Evolutionary conservation across 176 grass and related monocot species (phyloP).

Genomic region (Aegilops umbellulata): DNA sequence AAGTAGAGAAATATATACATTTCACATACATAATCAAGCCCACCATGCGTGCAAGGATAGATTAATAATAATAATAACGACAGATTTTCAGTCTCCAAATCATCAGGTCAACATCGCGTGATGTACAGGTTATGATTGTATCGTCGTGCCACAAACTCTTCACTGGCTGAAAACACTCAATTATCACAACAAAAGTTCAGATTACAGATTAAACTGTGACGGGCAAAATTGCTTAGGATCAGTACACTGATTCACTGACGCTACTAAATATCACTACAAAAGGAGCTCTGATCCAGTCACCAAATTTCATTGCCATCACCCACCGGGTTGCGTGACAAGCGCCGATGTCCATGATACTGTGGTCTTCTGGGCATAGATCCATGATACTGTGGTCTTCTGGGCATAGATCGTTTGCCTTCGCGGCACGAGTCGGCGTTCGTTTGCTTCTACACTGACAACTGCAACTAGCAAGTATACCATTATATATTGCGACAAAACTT

Average conservation of each 20-base stretch:
- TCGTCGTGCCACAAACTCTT: background rate
- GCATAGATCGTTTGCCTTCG: background rate
- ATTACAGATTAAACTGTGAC: background rate
- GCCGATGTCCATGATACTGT: background rate
- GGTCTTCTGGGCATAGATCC: too few species aligned
- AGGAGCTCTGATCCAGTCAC: background rate
- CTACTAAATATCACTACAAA: slow-evolving; percentile 13
- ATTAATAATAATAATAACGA: background rate
- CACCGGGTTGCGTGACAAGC: background rate
- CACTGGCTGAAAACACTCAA: background rate
- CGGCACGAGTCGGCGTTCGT: background rate
- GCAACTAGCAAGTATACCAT: background rate
- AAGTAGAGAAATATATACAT: too few species aligned
- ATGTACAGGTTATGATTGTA: background rate
- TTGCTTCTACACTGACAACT: background rate
- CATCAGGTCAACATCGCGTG: background rate
- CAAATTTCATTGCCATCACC: background rate
- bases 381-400: background rate
- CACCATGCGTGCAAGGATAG: background rate
- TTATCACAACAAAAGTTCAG: background rate
- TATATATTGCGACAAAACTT: background rate
- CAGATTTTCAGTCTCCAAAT: background rate
- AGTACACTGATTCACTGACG: background rate
- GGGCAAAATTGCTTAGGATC: slow-evolving; percentile 32
- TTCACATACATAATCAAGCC: background rate